Evolutionary conservation across 306 rosid species (phyloP), one percentile per base, ranked within the genome.

Genomic region (Rosa rugosa): DNA sequence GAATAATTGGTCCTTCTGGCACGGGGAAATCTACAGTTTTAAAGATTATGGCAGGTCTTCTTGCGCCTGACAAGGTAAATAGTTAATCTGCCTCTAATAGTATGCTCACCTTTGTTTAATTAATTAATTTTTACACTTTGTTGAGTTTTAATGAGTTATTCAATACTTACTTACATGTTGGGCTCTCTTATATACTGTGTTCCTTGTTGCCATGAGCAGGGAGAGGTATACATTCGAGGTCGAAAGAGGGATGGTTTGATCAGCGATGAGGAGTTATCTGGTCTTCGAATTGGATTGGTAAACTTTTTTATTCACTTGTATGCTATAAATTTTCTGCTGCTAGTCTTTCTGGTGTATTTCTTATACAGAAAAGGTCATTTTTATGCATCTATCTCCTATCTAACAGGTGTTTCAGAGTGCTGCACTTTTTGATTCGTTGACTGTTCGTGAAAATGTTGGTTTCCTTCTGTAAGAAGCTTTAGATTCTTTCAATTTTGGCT

Each of bases 1-100:
- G 98, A 76, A 92, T 93, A 79, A 96, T 96, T 76, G 99, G 99
- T 77, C 99, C 99, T 71, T 96, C 99, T 79, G 99, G 99, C 73
- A 96, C 99, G 4, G 99, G 99, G 11, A 96, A 96, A 83, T 96
- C 99, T 41, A 93, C 99, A 22, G 84, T 89, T 84, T 78, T 96
- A 80, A 96, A 93, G 89, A 96, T 96, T 65, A 85, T 93, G 42
- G 98, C 99, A 18, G 99, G 99, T 75, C 96, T 96, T 83, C 96
- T 96, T 75, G 86, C 94, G 78, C 98, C 99, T 0, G 99, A 96
- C 83, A 85, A 85, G 90, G 99, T 91, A 76, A 76, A 13, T 44
- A 68, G 60, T 72, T 75, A 67, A 22, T 27, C 31, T 34, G 14
- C 51, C 65, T 76, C 49, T 16, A 49, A 38, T 75, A 45, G 14